Evolutionary conservation across 148 eudicot genomes (phyloP), one percentile per base, ranked within the genome.

Genomic region (Euryodendron excelsum): DNA sequence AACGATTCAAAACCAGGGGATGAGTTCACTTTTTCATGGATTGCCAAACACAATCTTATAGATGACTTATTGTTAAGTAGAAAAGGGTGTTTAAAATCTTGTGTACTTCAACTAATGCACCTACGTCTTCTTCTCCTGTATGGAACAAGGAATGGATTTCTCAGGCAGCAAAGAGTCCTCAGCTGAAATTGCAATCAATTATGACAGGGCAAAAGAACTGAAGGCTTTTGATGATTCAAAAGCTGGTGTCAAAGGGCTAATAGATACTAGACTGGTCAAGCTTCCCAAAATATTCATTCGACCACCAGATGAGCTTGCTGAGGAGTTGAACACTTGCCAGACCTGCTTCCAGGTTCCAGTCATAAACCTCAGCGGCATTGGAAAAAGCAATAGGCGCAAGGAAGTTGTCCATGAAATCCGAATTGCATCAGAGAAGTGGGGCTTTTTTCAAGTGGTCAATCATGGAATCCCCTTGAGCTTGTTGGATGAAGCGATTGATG

Each of bases 391-490:
- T 72, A 52, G 12, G 27, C 75, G 69, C 0, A 12, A 56, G 28
- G 62, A 71, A 36, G 70, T 83, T 7, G 68, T 85, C 0, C 21
- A 75, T 23, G 44, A 73, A 17, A 13, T 88, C 4, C 67, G 47
- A 28, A 13, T 13, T 0, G 92, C 90, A 44, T 79, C 88, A 4
- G 52, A 82, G 28, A 78, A 79, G 4, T 85, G 85, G 87, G 92
- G 92, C 0, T 87, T 87, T 69, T 89, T 89, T 36, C 90, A 85
- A 70, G 81, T 87, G 59, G 76, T 89, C 30, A 87, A 89, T 76
- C 92, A 87, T 76, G 87, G 87, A 7, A 76, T 89, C 9, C 79
- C 87, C 0, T 41, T 27, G 23, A 45, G 48, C 1, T 72, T 84
- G 20, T 2, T 87, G 79, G 84, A 87, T 8, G 78, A 58, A 0